These are phyloP conservation scores for Pseudocercospora vitis DNA, from an alignment of 2,329 filamentous ascomycete species.

Conservation along the genomic window DNA sequence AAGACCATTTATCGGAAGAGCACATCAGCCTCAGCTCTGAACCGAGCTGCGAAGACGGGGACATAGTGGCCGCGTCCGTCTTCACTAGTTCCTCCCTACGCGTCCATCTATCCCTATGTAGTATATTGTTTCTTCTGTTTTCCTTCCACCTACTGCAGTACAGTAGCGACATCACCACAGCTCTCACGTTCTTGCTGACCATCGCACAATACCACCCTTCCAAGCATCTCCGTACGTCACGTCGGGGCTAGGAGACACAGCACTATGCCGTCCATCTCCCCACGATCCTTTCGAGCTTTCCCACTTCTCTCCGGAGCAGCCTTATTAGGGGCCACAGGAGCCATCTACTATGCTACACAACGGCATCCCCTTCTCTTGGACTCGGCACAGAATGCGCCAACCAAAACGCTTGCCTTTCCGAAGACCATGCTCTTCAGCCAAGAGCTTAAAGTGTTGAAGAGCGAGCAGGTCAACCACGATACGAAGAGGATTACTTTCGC, in stretches of 20 bases:
- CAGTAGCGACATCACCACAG: no score
- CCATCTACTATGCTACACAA: conserved; percentile 15
- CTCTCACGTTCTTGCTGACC: no score
- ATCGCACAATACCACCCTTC: neutral
- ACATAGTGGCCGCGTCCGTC: no score
- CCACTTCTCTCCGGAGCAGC: conserved; percentile 23
- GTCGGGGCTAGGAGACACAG: neutral
- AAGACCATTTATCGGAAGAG: no score
- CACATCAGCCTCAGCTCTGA: no score
- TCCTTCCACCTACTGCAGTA: no score
- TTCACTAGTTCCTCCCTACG: no score
- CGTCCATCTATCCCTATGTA: no score
- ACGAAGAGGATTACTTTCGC: conserved; percentile 37
- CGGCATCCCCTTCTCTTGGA: conserved; percentile 27
- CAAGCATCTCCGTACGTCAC: neutral
- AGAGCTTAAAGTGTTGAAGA: conserved; percentile 32
- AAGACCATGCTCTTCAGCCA: conserved; percentile 37
- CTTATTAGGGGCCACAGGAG: conserved; percentile 19
- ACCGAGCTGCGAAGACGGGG: no score
- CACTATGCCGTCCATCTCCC: conserved; percentile 23
- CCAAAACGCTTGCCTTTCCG: conserved; percentile 33
- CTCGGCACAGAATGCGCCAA: conserved; percentile 30
- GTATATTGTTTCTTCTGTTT: no score
- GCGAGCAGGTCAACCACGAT: conserved; percentile 39
- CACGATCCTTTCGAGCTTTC: conserved; percentile 20